Evolutionary conservation across 139 green algal species (phyloP), one percentile per base, ranked within the genome.

Genomic region (Coelastrella sp.): DNA sequence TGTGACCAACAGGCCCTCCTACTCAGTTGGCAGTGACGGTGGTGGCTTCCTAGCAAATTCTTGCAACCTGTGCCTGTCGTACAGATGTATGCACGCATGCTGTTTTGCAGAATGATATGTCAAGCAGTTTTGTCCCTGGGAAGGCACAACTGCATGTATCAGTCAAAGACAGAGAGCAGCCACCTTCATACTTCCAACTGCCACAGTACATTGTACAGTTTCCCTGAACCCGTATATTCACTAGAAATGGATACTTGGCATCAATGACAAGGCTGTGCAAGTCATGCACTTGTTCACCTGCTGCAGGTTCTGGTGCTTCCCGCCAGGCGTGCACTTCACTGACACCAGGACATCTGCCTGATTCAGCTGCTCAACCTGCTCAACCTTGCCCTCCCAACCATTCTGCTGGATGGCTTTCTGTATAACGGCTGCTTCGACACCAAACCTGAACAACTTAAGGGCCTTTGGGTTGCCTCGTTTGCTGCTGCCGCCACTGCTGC

Each of bases 391-490:
- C 56, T 89, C 68, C 85, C 85, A 89, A 70, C 72, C 57, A 35
- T 60, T 73, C 8, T 56, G 49, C 12, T 89, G 24, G 10, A 89
- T 60, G 8, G 72, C 85, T 5, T n/a, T 25, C 19, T 89, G 70
- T 11, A 89, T 58, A 7, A 57, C 72, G 60, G 70, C 22, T 24
- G 85, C 72, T n/a, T 82, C 72, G 0, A 82, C 70, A 58, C 72
- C 85, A 89, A 89, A 89, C 56, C 70, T 61, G 14, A 89, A 89
- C 72, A 89, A 59, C 57, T 78, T 78, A 57, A 89, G 14, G 12
- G 49, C 27, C 65, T 87, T 87, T n/a, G 56, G n/a, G 58, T 58
- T 73, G 58, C 82, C 78, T 61, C 6, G 12, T 25, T 68, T 78
- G 19, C 19, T 19, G 25, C 25, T 87, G 35, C 15, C 35, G 58